Base-by-base conservation (phyloP, 140 eudicot species). In the Anethum foeniculum region DNA sequence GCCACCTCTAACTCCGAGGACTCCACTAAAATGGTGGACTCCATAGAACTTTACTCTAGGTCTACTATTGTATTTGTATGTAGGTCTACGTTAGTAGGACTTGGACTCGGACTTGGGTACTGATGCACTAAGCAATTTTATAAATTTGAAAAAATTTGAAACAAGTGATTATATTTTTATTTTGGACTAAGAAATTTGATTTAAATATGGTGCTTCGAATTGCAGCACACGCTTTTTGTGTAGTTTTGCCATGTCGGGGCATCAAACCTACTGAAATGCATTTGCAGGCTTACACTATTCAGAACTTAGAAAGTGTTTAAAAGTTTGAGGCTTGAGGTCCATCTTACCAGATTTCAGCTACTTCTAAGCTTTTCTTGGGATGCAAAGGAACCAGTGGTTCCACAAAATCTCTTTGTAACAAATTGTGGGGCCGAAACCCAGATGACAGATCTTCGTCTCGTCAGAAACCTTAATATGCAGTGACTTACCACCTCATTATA, bases 271-370 rank as follows among this genome's bases (percentile, higher is more conserved):
- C 0, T 52, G 64, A 54, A 54, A 54, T 54, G 64, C 64, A 54
- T 30, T 12, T 80, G 48, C 86, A 90, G 93, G 88, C 85, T 39
- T 85, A 85, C 73, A 87, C 87, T 44, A 91, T 90, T 3, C 88
- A 90, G 80, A 87, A 60, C 84, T 81, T 84, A 9, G 87, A 82
- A 4, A 82, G 93, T 71, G 88, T 90, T 15, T 75, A 85, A 0
- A 87, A 87, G 80, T 90, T 90, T 56, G 93, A 87, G 85, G 15
- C 15, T 46, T 46, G 15, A 46, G 79, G 83, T 16, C 93, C 91
- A 38, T 32, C 84, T 90, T 91, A 44, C 93, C 93, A 41, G 91
- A 85, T 56, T 87, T 91, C 21, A 87, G 93, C 81, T 90, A 90
- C 47, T 27, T 79, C 15, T 46, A 82, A 48, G 48, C 39, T 36